phyloP scores from a whole-genome alignment of 2,329 filamentous ascomycete genomes.

The Ophiostoma australiae region DNA sequence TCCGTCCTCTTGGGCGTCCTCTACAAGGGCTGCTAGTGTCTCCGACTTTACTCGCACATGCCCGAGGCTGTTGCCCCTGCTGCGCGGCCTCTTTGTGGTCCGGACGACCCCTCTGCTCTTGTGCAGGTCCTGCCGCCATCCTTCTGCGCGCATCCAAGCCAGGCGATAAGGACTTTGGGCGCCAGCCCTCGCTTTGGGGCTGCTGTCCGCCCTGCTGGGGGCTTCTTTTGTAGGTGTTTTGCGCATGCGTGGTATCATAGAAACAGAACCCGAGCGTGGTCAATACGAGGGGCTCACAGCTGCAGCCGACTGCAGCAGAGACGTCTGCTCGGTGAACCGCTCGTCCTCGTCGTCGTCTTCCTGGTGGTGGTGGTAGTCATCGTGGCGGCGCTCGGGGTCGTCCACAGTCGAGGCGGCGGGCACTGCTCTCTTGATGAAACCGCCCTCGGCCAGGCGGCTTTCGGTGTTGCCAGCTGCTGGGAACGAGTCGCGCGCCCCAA shows the following conservation, averaged over 20 bases:
- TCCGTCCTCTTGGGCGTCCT: background rate
- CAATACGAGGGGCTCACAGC: slow-evolving; percentile 30
- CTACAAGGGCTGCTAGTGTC: background rate
- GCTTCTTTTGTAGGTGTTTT: background rate
- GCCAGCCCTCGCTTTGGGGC: background rate
- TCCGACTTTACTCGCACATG: background rate
- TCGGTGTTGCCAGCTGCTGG: slow-evolving; percentile 27
- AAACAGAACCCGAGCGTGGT: slow-evolving; percentile 36
- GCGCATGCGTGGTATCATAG: background rate
- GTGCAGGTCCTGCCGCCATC: slow-evolving; percentile 36
- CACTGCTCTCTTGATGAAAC: slow-evolving; percentile 10
- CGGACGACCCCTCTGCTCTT: slow-evolving; percentile 34
- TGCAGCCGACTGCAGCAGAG: slow-evolving; percentile 31
- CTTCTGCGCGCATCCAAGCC: slow-evolving; percentile 38
- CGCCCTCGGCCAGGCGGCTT: slow-evolving; percentile 25
- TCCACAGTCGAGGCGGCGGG: background rate
- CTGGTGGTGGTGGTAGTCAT: background rate
- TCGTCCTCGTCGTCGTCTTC: slow-evolving; percentile 28
- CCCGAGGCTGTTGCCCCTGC: background rate
- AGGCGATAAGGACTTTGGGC: slow-evolving; percentile 31
- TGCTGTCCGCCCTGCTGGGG: background rate
- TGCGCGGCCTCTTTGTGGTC: background rate
- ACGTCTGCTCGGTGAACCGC: slow-evolving; percentile 32
- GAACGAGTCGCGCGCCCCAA: slow-evolving; percentile 27
- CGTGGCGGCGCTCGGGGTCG: background rate